phyloP scores from a whole-genome alignment of 306 rosid genomes.

The Vachellia collinsii region DNA sequence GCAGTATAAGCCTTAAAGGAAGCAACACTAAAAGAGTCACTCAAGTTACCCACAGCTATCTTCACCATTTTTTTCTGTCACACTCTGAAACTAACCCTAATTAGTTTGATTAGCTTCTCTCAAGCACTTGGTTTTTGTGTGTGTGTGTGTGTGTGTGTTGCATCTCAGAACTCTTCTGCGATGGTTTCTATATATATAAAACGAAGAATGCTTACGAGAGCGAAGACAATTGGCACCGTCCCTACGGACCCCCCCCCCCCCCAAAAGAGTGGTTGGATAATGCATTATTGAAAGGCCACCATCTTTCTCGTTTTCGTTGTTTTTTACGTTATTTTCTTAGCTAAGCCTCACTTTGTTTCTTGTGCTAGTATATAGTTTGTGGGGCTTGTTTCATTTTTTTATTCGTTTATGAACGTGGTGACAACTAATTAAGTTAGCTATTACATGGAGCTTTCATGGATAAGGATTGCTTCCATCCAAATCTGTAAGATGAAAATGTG shows the following conservation, averaged over 20 bases:
- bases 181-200: slow-evolving; percentile 30
- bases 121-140: not conserved
- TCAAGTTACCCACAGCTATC: slow-evolving; percentile 55
- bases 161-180: slow-evolving; percentile 17
- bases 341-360: not conserved
- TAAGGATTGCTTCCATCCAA: not conserved
- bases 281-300: slow-evolving; percentile 31
- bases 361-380: not conserved
- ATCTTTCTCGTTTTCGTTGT: not conserved
- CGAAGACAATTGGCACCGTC: slow-evolving; percentile 42
- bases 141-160: not conserved
- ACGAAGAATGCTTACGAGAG: not conserved
- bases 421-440: slow-evolving; percentile 23
- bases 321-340: not conserved
- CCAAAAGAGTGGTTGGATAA: slow-evolving; percentile 38
- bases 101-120: not conserved
- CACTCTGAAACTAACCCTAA: slow-evolving; percentile 7
- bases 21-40: slow-evolving; percentile 59
- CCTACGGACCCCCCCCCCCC: slow-evolving; percentile 41
- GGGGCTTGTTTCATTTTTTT: not conserved
- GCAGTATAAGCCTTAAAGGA: slow-evolving; percentile 72
- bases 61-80: slow-evolving; percentile 68
- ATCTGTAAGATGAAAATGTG: no score
- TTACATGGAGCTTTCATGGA: not conserved
- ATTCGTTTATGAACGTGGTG: slow-evolving; percentile 28